Base-by-base conservation (phyloP, 2,329 filamentous ascomycete species). In the Lizonia empirigonia region DNA sequence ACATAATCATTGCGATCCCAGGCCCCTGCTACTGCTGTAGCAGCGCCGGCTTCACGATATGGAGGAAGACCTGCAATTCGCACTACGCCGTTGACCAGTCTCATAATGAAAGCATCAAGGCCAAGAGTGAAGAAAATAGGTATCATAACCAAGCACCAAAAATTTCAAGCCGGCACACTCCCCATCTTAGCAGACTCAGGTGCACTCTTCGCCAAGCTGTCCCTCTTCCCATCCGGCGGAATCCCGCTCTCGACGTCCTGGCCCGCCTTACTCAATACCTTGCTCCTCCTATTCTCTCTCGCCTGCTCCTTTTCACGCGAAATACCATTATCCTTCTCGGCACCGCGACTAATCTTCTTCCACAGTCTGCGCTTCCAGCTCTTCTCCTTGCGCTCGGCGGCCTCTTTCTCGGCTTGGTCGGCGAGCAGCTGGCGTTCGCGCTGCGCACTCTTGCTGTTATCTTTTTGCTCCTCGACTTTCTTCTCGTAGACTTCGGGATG, bases 401-500 rank as follows among this genome's bases (percentile, higher is more conserved):
- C 73, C 65, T 84, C 81, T 59, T 74, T 78, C 48, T 77, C 65
- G 19, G 67, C 68, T 54, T 75, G 67, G 40, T 67, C 59, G 12
- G 69, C 72, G 15, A 80, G 57, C 4, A 78, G 75, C 30, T 82
- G 80, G 59, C 85, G 82, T 71, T 87, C 78, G 60, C 79, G 85
- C 66, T 82, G 80, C 42, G 88, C 85, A 55, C 76, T 80, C 58
- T 81, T 76, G 24, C 80, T 84, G 63, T 86, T 85, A 59, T 88
- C 82, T 42, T 74, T 76, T 55, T 76, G 75, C 35, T 74, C 78
- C 45, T 80, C 77, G 53, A 77, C 66, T 32, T 76, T 71, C 59
- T 67, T 68, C 49, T 69, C 65, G 50, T 80, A 79, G 65, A 84
- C 82, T 53, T 87, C 84, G 0, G 86, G 86, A 30, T 82, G 77